Conservation (phyloP, 345 rosid species). For the Iberis pinnata region DNA sequence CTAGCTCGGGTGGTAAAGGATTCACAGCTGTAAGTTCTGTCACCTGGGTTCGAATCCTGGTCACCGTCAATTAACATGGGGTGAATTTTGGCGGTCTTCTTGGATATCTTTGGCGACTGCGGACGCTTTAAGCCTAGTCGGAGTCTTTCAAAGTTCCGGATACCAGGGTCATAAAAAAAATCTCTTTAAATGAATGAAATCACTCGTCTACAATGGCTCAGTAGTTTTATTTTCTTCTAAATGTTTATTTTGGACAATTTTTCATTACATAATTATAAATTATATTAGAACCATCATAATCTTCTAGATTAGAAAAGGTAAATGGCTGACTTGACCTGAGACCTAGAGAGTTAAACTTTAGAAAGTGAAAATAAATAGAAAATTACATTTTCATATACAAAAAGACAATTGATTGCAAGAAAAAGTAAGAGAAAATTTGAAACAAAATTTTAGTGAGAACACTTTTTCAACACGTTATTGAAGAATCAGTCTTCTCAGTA, state of each 20-base stretch:
- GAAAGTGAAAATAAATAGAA: background rate
- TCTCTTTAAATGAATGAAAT: too few relatives aligned
- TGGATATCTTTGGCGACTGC: too few relatives aligned
- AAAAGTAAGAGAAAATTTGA: background rate
- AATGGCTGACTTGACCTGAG: slow-evolving; percentile 22
- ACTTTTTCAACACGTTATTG: slow-evolving; percentile 26
- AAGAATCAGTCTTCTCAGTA: slow-evolving; percentile 21
- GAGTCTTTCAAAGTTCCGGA: too few relatives aligned
- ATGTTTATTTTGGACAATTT: background rate
- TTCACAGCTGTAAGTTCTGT: too few relatives aligned
- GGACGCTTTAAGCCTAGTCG: too few relatives aligned
- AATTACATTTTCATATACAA: background rate
- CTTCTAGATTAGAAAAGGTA: slow-evolving; percentile 23
- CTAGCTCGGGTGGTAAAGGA: too few relatives aligned
- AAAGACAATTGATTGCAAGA: slow-evolving; percentile 1
- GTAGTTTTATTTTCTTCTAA: too few relatives aligned
- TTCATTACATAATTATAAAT: background rate
- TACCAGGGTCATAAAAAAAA: too few relatives aligned
- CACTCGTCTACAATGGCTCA: too few relatives aligned
- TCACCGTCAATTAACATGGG: too few relatives aligned
- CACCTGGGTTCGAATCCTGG: too few relatives aligned
- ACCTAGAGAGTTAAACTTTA: slow-evolving; percentile 1
- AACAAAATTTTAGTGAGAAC: background rate
- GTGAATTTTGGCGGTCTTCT: too few relatives aligned
- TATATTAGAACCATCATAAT: slow-evolving; percentile 10